Evolutionary conservation across 352 stramenopile genomes (phyloP).

Genomic region (Phytophthora sansomeana): DNA sequence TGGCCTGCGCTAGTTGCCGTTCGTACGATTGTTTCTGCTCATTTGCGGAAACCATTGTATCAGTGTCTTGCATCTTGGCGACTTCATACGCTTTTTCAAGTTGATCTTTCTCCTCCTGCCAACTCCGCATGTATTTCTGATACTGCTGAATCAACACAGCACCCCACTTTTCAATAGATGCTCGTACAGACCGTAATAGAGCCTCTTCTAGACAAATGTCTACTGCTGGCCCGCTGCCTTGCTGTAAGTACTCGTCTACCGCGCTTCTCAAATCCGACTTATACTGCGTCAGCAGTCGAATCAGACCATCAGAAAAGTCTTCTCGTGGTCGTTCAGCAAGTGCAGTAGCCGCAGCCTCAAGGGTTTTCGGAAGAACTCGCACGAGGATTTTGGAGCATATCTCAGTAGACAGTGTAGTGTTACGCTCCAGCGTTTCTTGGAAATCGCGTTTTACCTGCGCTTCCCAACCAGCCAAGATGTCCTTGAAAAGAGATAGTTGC

Average conservation of each 20-base stretch:
- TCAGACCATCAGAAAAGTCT: slow-evolving; percentile 60
- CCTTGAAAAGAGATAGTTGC: slow-evolving; percentile 40
- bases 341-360: slow-evolving; percentile 47
- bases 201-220: slow-evolving; percentile 42
- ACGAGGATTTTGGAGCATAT: slow-evolving; percentile 31
- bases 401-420: slow-evolving; percentile 20
- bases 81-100: slow-evolving; percentile 41
- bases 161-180: slow-evolving; percentile 58
- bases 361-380: slow-evolving; percentile 45
- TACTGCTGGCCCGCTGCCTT: slow-evolving; percentile 36
- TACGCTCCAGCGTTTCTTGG: slow-evolving; percentile 20
- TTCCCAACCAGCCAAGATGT: slow-evolving; percentile 35
- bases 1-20: slow-evolving; percentile 49
- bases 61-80: slow-evolving; percentile 33
- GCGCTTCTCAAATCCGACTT: slow-evolving; percentile 59
- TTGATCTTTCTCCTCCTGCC: slow-evolving; percentile 37
- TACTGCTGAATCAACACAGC: slow-evolving; percentile 58
- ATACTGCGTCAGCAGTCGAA: slow-evolving; percentile 62
- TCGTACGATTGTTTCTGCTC: slow-evolving; percentile 64
- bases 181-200: slow-evolving; percentile 46
- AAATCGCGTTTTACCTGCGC: slow-evolving; percentile 32
- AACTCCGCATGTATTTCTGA: slow-evolving; percentile 48
- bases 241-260: slow-evolving; percentile 48
- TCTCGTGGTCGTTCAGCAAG: slow-evolving; percentile 49
- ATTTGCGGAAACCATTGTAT: slow-evolving; percentile 36